Evolutionary conservation across 805 yeast genomes (phyloP), one percentile per base, ranked within the genome.

Genomic region (Grigorovia humatica): DNA sequence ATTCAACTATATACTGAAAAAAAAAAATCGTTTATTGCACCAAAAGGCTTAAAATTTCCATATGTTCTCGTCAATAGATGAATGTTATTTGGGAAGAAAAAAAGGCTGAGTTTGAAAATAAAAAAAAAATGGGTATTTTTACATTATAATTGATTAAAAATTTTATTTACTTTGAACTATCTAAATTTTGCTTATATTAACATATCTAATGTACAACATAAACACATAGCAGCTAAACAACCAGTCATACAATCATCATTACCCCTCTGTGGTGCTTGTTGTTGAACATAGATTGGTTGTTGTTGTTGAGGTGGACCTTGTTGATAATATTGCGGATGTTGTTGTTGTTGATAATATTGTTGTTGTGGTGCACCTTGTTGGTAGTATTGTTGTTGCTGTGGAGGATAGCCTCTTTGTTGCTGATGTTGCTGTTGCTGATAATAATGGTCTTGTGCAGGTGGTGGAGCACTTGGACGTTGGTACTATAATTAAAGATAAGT

Each of bases 201-300:
- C 47, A 77, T 74, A 58, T 77, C 80, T 50, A 77, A 58, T 17
- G 80, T 72, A 59, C 78, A 76, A 58, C 80, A 77, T 51, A 76
- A 52, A 72, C 81, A 77, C 61, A 76, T 50, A 40, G 76, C 79
- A 20, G 75, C 79, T 46, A 77, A 60, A 65, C 79, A 76, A 15
- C 74, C 81, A 57, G 71, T 64, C 53, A 74, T 64, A 62, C 81
- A 77, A 52, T 67, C 74, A 13, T 60, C 59, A 52, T 66, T 67
- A 47, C 64, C 66, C 20, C 58, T 57, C 15, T 55, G 52, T 35
- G 60, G 69, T 4, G 71, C 73, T 49, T 62, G 72, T 57, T 74
- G 79, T 56, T 76, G 80, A 20, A 74, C 77, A 49, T 75, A 75
- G 4, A 74, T 69, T 0, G 79, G 79, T 55, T 74, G 79, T 50